Percentiles rank a stretch among this genome's conserved stretches.
phyloP scores from a whole-genome alignment of 371 early-diverging fungal genomes.

The Rhizopus sp. region DNA sequence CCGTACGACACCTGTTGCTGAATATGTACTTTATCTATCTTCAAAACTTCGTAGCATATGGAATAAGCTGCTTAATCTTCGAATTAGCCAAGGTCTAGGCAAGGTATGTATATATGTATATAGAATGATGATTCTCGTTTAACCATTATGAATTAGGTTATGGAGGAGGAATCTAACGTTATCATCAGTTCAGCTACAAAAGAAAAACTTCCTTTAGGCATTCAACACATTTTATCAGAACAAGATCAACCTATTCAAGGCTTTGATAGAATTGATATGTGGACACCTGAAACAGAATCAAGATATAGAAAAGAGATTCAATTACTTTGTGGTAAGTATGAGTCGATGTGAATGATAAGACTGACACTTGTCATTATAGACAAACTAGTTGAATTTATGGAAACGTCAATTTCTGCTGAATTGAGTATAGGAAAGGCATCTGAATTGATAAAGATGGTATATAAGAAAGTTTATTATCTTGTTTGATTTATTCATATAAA shows the following conservation, averaged over 20 bases:
- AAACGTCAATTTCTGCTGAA: constrained; percentile 47
- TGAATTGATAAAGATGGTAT: constrained; percentile 49
- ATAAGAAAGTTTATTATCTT: not conserved
- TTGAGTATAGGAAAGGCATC: constrained; percentile 41
- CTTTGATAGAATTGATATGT: constrained; percentile 25
- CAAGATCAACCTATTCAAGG: constrained; percentile 5
- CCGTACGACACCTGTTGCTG: constrained; percentile 41
- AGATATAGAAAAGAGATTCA: constrained; percentile 29
- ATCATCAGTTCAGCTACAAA: constrained; percentile 24
- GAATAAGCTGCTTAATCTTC: constrained; percentile 28
- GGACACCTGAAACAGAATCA: constrained; percentile 38
- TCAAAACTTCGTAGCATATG: constrained; percentile 36
- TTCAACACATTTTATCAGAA: constrained; percentile 38
- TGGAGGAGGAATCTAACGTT: constrained; percentile 9
- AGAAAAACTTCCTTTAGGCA: constrained; percentile 24
- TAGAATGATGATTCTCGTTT: not conserved
- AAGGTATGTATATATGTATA: constrained; percentile 18
- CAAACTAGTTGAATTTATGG: constrained; percentile 34
- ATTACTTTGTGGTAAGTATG: constrained; percentile 27
- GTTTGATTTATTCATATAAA: not conserved
- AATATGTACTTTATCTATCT: constrained; percentile 31
- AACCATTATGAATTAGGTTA: constrained; percentile 4
- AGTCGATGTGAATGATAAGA: not conserved
- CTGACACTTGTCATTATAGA: constrained; percentile 4
- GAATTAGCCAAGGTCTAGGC: constrained; percentile 36